Evolutionary conservation across 179 eudicot species (phyloP), one percentile per base, ranked within the genome.

Genomic region (Patellifolia procumbens): DNA sequence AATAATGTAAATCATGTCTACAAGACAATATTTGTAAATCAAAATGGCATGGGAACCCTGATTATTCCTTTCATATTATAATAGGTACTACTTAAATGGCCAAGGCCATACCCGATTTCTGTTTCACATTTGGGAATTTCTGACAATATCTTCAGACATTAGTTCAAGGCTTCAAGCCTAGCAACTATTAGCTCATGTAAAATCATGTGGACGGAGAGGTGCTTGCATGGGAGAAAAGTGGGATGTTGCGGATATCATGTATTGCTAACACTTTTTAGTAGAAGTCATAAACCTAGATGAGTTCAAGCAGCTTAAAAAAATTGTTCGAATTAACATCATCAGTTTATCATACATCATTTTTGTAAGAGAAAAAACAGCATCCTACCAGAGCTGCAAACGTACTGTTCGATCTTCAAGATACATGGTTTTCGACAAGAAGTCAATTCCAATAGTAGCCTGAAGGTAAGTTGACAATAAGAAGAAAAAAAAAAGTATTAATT

Each of bases 371-470:
- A 70, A 74, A 70, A 78, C 48, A 68, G 64, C 19, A 20, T 61
- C 82, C 15, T 86, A 91, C 95, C 97, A 92, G 71, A 92, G 97
- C 77, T 92, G 97, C 89, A 92, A 82, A 3, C 97, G 91, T n/a
- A 92, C 90, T 31, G 96, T 92, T 78, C 97, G 94, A 85, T 92
- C 97, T 86, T 92, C 96, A 86, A 91, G 92, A 80, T 92, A 92
- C 97, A 92, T 92, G 43, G 97, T 92, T 82, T 92, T 92, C 24
- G 96, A 92, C 77, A 92, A 74, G 79, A 92, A 92, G 79, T 92
- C 97, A 64, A 92, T 91, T 52, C 97, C 97, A 67, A 92, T 92
- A 7, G 97, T 92, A 49, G 97, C 96, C 97, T 92, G 92, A 72
- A 28, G 82, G 75, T 46, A 65, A 66, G 29, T 74, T 35, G 68